Base-by-base conservation (phyloP, 768 basidiomycete species). In the Glaciozyma antarctica region DNA sequence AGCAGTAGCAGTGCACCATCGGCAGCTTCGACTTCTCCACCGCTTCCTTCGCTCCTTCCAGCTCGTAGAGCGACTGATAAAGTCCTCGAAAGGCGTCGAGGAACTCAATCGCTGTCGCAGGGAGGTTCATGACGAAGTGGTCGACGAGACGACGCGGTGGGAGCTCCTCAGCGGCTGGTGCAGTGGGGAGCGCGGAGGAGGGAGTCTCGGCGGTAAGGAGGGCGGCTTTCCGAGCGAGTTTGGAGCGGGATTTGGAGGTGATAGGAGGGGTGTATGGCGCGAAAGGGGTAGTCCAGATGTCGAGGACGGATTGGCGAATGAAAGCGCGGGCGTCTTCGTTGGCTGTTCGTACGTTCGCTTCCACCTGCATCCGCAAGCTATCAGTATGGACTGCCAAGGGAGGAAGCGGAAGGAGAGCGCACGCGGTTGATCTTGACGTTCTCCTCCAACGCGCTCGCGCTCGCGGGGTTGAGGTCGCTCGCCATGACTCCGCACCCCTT, bases 81-180 rank as follows among this genome's bases (percentile, higher is more conserved):
- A 88, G 81, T 1, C 90, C 91, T 5, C 83, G 82, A 79, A 90
- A 95, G 2, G 89, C 88, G 73, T 88, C 88, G 59, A 99, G 80
- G 78, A 98, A 97, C 44, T 83, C 80, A 61, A 97, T 84, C 0
- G 93, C 95, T 28, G 87, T 86, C 71, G 90, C 91, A 3, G 95
- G 95, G 26, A 99, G 81, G 76, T 99, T 99, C 92, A 99, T 94
- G n/a, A 95, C 87, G 74, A 90, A 92, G 75, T 95, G 94, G 17
- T 84, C 78, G 69, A 95, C 84, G 53, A 81, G 78, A 61, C 75
- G 79, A 64, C 87, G 83, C 45, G 79, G 75, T 12, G 76, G 78
- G 52, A 47, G 22, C 3, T 71, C 26, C 24, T 60, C 62, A 1
- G 41, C 19, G 4, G 60, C 30, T 52, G 28, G 30, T 24, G 26